These are phyloP conservation scores for Astragalus membranaceus DNA, from an alignment of 306 rosid species.

Conservation along the genomic window DNA sequence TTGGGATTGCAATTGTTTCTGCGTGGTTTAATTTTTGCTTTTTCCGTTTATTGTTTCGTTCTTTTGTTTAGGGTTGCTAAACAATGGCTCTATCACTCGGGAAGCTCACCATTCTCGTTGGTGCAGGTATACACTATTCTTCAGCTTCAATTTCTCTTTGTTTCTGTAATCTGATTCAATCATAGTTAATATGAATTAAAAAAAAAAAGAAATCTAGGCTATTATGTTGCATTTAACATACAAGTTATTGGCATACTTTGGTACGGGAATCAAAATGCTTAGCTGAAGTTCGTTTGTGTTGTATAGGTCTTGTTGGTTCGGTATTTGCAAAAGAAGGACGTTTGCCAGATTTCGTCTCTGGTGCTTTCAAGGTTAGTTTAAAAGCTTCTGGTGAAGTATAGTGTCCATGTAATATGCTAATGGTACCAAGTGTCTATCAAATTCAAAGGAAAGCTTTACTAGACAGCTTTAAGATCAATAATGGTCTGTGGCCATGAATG, in stretches of 20 bases:
- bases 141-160: not conserved
- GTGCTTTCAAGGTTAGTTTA: constrained; percentile 73
- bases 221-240: not conserved
- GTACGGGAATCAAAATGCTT: not conserved
- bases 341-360: constrained; percentile 49
- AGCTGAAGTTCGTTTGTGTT: constrained; percentile 1
- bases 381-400: not conserved
- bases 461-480: not conserved
- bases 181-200: not conserved
- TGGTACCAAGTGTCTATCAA: not conserved
- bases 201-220: constrained; percentile 15
- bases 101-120: constrained; percentile 74
- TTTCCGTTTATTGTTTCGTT: not conserved
- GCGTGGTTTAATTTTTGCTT: not conserved
- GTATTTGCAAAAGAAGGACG: constrained; percentile 79
- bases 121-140: constrained; percentile 64
- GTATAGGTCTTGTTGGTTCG: constrained; percentile 79
- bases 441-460: not conserved
- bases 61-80: not conserved
- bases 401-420: not conserved
- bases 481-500: not conserved
- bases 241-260: not conserved
- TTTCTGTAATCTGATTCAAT: not conserved
- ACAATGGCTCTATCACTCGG: constrained; percentile 75
- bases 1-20: not conserved